Evolutionary conservation across 148 eudicot species (phyloP).

Genomic region (Rheum nobile): DNA sequence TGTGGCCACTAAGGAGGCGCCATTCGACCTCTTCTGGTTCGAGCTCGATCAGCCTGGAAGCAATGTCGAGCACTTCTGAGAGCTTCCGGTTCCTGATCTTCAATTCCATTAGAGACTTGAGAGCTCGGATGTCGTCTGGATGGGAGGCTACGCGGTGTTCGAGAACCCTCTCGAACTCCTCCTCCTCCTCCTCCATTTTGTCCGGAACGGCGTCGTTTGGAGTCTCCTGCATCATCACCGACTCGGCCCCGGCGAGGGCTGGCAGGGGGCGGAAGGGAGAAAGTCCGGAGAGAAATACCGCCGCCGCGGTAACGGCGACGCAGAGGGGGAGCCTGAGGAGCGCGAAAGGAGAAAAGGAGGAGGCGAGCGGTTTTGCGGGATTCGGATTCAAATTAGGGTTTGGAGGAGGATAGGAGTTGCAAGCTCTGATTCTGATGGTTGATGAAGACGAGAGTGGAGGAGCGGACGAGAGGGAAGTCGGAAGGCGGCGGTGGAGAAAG

Average conservation of each 20-base stretch:
- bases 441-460: not conserved
- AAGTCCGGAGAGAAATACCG: conserved; percentile 33
- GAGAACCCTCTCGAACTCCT: conserved; percentile 23
- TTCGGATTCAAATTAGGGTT: not conserved
- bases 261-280: conserved; percentile 22
- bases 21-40: conserved; percentile 64
- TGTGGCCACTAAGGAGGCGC: no score
- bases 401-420: not conserved
- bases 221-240: conserved; percentile 31
- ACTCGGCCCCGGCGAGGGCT: conserved; percentile 17
- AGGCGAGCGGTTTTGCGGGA: not conserved
- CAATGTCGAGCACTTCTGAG: conserved; percentile 33
- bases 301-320: conserved; percentile 38
- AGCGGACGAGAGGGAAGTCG: not conserved
- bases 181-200: no score
- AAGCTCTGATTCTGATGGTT: not conserved
- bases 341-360: conserved; percentile 9
- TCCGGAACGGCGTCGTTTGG: not conserved
- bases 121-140: conserved; percentile 26
- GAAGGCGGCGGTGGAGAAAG: not conserved
- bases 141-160: conserved; percentile 21
- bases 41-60: conserved; percentile 35
- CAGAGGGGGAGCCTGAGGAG: conserved; percentile 35
- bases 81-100: conserved; percentile 43
- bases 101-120: conserved; percentile 48